Evolutionary conservation across 495 filamentous ascomycete genomes (phyloP), one percentile per base, ranked within the genome.

Genomic region (Tuber umbilicatum): DNA sequence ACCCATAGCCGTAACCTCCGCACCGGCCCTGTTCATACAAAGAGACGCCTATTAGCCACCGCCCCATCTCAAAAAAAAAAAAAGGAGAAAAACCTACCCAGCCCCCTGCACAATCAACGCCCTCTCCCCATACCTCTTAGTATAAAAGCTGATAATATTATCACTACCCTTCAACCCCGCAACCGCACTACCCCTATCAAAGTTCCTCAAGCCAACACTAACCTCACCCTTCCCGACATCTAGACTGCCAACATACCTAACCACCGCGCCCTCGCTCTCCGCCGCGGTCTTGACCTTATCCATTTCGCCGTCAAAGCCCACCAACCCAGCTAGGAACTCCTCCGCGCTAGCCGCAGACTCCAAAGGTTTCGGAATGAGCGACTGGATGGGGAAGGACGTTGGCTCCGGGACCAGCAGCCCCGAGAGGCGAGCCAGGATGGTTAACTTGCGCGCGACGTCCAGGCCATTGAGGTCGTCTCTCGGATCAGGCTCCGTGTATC

Each of bases 131-230:
- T 99, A 98, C 79, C 95, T 89, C 86, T 94, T 91, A 68, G 95
- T 97, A 84, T 95, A 97, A 87, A 99, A 97, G 87, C 90, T 95
- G 81, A 99, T 95, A 82, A 97, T 94, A 86, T 98, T 98, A 83
- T 97, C 95, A 84, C 93, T 97, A 50, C 95, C 95, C 87, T 97
- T 96, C 73, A 98, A 86, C 47, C 91, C 91, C 41, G 94, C 95
- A 84, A 98, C 96, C 42, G 95, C 90, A 81, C 92, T 91, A 68
- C 90, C 90, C 79, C 87, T 89, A 70, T 92, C 91, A 71, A 96
- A 93, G 14, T 81, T 91, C 87, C 97, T 91, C 80, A 99, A 84
- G 14, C 94, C 94, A 70, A 97, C 94, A 84, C 92, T 94, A 79
- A 97, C 90, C 76, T 89, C 84, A 81, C 92, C 90, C 71, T 86